Evolutionary conservation across 2,329 filamentous ascomycete genomes (phyloP), one percentile per base, ranked within the genome.

Genomic region (Paraphoma chrysanthemicola): DNA sequence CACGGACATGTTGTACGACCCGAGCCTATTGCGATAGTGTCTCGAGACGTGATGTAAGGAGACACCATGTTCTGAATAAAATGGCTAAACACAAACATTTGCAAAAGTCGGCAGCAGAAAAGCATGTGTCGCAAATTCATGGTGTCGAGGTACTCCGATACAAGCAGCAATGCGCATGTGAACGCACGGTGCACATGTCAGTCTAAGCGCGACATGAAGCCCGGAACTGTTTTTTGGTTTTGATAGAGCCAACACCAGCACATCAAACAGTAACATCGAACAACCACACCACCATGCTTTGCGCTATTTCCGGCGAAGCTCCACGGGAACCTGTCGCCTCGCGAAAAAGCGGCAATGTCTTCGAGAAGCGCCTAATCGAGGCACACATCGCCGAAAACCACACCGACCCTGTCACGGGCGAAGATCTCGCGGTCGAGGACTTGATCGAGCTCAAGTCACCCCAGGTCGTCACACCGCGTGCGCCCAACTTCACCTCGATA

Each of bases 261-360:
- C 44, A 46, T 23, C 9, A n/a, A 8, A 30, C 28, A 18, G 16
- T 45, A 6, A 43, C 31, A 57, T 14, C 17, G 28, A 17, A 44
- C 29, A 45, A 56, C 52, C 53, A 50, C 63, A 57, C 52, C 60
- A 69, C 59, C 38, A 74, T 75, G 73, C 71, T 75, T 43, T 76
- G 73, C 67, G 73, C 73, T 96, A 94, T 99, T 79, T 99, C 95
- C 61, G 95, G 95, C 81, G 94, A 97, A 86, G 89, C 92, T 81
- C 94, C 95, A 64, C 91, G 97, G 81, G 90, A 93, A 80, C 93
- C 95, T 53, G 94, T 98, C 67, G 91, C 93, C 73, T 99, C 95
- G 74, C 90, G 91, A 79, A 96, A 97, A 82, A 96, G 92, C 74
- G 93, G 94, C 70, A 89, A 90, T 76, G 87, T 98, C 48, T 99